Conservation (phyloP, 139 green algal species). For the Zygnema circumcarinatum region DNA sequence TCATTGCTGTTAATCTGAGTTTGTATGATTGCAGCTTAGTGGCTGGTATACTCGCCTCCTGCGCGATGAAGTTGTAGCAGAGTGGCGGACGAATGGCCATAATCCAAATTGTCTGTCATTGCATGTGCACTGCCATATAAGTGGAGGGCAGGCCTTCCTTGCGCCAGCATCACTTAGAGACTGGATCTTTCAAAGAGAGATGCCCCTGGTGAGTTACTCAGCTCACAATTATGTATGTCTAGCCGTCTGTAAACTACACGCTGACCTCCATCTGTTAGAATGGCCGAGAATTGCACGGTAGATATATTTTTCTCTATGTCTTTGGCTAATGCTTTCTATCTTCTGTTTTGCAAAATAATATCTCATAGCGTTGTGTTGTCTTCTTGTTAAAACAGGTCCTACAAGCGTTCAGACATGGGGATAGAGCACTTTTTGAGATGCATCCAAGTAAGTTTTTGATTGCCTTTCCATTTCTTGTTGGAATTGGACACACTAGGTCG, state of each 20-base stretch:
- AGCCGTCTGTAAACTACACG: neutral
- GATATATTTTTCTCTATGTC: neutral
- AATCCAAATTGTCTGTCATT: slow-evolving; percentile 49
- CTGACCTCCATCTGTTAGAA: neutral
- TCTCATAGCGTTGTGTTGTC: no score
- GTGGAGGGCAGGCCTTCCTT: slow-evolving; percentile 79
- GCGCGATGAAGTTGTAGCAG: slow-evolving; percentile 85
- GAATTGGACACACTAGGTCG: no score
- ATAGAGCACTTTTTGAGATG: slow-evolving; percentile 5
- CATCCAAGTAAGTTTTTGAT: slow-evolving; percentile 23
- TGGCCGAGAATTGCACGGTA: neutral
- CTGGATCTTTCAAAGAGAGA: slow-evolving; percentile 91
- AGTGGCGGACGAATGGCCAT: slow-evolving; percentile 69
- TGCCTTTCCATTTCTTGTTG: neutral
- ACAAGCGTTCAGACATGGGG: slow-evolving; percentile 22
- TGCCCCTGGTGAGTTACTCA: slow-evolving; percentile 79
- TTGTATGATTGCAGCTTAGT: slow-evolving; percentile 47
- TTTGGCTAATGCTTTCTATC: neutral
- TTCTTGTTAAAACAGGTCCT: slow-evolving; percentile 24
- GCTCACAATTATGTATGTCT: neutral
- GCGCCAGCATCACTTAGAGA: slow-evolving; percentile 80
- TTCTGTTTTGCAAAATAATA: neutral
- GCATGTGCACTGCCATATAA: slow-evolving; percentile 91
- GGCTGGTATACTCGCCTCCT: slow-evolving; percentile 73
- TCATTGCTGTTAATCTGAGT: no score